phyloP scores from a whole-genome alignment of 495 filamentous ascomycete species.

The Wilcoxina mikolae region DNA sequence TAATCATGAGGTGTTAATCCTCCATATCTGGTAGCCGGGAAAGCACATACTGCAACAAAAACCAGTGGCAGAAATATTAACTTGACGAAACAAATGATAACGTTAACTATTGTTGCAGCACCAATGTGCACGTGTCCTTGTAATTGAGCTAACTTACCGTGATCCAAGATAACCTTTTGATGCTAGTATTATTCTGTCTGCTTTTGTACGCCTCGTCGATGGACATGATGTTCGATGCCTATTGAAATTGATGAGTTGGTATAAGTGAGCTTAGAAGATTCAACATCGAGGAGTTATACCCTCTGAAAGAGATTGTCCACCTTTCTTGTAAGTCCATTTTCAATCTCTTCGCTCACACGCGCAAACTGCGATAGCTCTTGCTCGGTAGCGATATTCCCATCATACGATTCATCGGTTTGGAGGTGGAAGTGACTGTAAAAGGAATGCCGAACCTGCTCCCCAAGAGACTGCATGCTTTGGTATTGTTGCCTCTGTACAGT shows the following conservation, averaged over 20 bases:
- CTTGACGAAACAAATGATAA: slow-evolving; percentile 9
- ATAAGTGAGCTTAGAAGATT: background rate
- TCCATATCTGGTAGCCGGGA: background rate
- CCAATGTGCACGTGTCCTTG: background rate
- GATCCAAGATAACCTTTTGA: slow-evolving; percentile 23
- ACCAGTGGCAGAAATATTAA: slow-evolving; percentile 22
- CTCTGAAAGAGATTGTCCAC: background rate
- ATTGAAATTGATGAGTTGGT: background rate
- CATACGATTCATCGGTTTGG: too few relatives aligned
- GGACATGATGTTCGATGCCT: slow-evolving; percentile 20
- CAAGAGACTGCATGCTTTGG: background rate
- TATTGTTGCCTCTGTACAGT: background rate
- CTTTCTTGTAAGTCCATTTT: background rate
- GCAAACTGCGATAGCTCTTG: too few relatives aligned
- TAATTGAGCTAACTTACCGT: slow-evolving; percentile 10
- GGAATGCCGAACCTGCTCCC: too few relatives aligned
- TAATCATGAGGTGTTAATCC: background rate
- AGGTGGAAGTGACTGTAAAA: too few relatives aligned
- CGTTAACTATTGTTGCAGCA: too few relatives aligned
- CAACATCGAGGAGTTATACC: background rate
- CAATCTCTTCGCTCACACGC: background rate
- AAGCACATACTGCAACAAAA: slow-evolving; percentile 16
- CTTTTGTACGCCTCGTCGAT: slow-evolving; percentile 23
- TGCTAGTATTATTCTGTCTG: slow-evolving; percentile 18
- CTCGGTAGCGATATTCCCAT: too few relatives aligned